phyloP scores from a whole-genome alignment of 805 yeast genomes.

The Yarrowia deformans region DNA sequence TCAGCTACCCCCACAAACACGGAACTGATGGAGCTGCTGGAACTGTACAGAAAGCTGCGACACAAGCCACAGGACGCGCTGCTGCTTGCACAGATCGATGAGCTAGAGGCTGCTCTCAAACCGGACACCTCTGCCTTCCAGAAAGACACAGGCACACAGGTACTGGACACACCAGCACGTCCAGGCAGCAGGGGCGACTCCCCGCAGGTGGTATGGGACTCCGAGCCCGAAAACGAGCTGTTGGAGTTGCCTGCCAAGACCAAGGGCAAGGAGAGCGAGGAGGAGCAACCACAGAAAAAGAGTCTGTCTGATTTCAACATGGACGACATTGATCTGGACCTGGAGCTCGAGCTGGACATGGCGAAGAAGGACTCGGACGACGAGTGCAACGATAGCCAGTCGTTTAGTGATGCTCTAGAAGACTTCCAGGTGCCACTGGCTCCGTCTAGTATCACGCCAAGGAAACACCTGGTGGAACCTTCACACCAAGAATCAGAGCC shows the following conservation, averaged over 20 bases:
- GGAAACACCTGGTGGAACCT: background rate
- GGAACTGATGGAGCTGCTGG: constrained; percentile 3
- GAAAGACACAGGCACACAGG: background rate
- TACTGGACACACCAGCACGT: constrained; percentile 21
- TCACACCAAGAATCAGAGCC: constrained; percentile 15
- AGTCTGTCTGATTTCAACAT: constrained; percentile 2
- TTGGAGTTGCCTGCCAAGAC: background rate
- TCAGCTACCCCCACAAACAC: background rate
- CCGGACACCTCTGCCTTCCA: background rate
- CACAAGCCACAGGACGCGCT: background rate
- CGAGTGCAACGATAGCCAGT: constrained; percentile 12
- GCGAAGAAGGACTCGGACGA: constrained; percentile 1
- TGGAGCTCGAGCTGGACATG: constrained; percentile 16
- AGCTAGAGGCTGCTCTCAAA: constrained; percentile 28
- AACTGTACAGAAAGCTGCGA: constrained; percentile 20
- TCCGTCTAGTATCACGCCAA: constrained; percentile 5
- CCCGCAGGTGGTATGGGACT: constrained; percentile 19
- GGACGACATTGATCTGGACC: constrained; percentile 23
- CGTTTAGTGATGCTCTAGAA: constrained; percentile 16
- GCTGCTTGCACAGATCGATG: constrained; percentile 24
- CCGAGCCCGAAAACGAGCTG: constrained; percentile 7
- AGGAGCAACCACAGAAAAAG: background rate
- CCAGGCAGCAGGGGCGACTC: constrained; percentile 9
- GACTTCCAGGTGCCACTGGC: background rate
- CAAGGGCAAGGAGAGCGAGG: background rate